These are phyloP conservation scores for Haemoproteus tartakovskyi DNA, from an alignment of 169 alveolate genomes.

Conservation along the genomic window DNA sequence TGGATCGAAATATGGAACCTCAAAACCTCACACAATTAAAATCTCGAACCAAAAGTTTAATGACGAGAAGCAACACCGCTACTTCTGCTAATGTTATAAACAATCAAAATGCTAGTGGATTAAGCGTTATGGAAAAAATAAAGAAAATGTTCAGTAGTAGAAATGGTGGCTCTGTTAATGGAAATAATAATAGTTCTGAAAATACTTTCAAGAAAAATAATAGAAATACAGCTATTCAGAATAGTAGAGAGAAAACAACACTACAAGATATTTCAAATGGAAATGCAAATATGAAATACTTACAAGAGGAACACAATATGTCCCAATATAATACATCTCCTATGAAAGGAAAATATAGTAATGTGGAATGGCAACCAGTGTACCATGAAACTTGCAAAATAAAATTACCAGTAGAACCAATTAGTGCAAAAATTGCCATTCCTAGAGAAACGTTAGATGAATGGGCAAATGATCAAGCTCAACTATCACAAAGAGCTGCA, in stretches of 20 bases:
- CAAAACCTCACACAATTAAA: too few relatives aligned
- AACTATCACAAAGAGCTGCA: slow-evolving; percentile 7
- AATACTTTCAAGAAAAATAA: too few relatives aligned
- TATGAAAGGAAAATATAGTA: background rate
- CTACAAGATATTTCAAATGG: slow-evolving; percentile 16
- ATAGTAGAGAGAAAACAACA: slow-evolving; percentile 9
- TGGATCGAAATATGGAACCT: too few relatives aligned
- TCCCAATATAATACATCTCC: background rate
- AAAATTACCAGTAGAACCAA: slow-evolving; percentile 51
- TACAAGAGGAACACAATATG: background rate
- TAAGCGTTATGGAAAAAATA: slow-evolving; percentile 36
- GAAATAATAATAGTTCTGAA: too few relatives aligned
- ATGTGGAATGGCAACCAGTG: slow-evolving; percentile 64
- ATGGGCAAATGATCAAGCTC: slow-evolving; percentile 25
- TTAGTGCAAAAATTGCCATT: slow-evolving; percentile 10
- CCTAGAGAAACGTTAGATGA: slow-evolving; percentile 31
- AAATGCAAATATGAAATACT: too few relatives aligned
- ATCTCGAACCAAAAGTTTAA: slow-evolving; percentile 32
- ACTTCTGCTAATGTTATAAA: slow-evolving; percentile 2
- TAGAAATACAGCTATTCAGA: too few relatives aligned
- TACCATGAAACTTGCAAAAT: slow-evolving; percentile 61
- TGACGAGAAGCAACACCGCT: slow-evolving; percentile 1
- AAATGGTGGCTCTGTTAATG: slow-evolving; percentile 5
- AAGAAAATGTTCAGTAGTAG: slow-evolving; percentile 38
- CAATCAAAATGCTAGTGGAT: slow-evolving; percentile 15